Evolutionary conservation across 2,329 filamentous ascomycete species (phyloP), one percentile per base, ranked within the genome.

Genomic region (Diaporthe vaccinii): DNA sequence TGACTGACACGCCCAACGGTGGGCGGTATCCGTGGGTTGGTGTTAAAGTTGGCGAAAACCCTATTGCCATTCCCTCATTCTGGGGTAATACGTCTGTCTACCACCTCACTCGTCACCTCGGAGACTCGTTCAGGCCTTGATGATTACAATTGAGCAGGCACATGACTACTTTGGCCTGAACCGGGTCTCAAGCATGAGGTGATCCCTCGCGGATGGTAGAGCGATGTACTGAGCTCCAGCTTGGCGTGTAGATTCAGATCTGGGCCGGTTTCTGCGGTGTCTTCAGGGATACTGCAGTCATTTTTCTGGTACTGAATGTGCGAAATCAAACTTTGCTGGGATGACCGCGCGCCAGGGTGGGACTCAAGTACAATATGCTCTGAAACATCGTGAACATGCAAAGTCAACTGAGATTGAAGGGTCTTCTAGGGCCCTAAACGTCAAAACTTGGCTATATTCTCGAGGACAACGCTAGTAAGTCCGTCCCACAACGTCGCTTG

Each of bases 1-100:
- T 39, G 65, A 68, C 65, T 69, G 65, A 55, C 65, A 39, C 49
- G 49, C 49, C 34, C 49, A 69, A 69, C 49, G 65, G 49, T 69
- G 46, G 46, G 65, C 28, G 31, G 14, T 10, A 67, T 51, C 44
- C 62, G 28, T 36, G 44, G 28, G 62, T 51, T 25, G 20, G 17
- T 14, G 14, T 39, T 31, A 55, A 31, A 55, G 51, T 59, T 65
- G 41, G 41, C 65, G 22, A 20, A 68, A 68, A 68, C n/a, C n/a
- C 65, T 28, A 53, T 68, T 17, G 31, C 34, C 4, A 7, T 41
- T 46, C 34, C 12, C 62, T 53, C 34, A 25, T 28, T 68, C 34
- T 69, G 61, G 41, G 17, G 49, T 28, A 65, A 28, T 15, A 61
- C 25, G 59, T 28, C 9, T 55, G 8, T 55, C 34, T 41, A 28